phyloP scores from a whole-genome alignment of 805 yeast species.

The Metschnikowia henanensis region DNA sequence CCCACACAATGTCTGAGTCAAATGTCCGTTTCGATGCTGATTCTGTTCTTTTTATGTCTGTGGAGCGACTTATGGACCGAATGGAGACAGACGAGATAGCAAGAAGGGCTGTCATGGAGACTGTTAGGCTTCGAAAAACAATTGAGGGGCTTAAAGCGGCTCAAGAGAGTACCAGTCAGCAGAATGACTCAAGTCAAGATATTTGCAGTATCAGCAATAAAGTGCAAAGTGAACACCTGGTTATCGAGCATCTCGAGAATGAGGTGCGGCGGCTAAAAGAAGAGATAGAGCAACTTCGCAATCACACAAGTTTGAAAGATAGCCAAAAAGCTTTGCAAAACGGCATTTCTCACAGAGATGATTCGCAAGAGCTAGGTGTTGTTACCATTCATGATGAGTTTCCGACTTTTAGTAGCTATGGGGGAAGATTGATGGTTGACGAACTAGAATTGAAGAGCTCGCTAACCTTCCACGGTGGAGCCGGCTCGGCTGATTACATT shows the following conservation, averaged over 20 bases:
- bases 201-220: not conserved
- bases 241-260: not conserved
- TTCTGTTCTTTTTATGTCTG: conserved; percentile 30
- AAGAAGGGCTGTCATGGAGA: conserved; percentile 33
- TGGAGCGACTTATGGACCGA: conserved; percentile 37
- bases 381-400: not conserved
- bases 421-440: conserved; percentile 5
- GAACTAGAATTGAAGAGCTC: conserved; percentile 4
- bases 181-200: not conserved
- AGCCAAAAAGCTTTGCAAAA: not conserved
- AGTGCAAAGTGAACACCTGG: not conserved
- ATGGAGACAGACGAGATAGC: conserved; percentile 36
- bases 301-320: not conserved
- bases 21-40: conserved; percentile 22
- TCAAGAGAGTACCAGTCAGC: not conserved
- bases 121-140: conserved; percentile 24
- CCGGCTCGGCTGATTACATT: too few relatives aligned
- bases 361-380: not conserved
- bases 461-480: not conserved
- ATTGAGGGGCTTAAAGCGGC: conserved; percentile 21
- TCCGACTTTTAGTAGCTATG: not conserved
- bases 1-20: conserved; percentile 30
- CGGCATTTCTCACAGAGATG: too few relatives aligned
- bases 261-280: conserved; percentile 3
- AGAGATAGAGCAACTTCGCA: conserved; percentile 3